phyloP scores from a whole-genome alignment of 805 yeast genomes.

The Candida anglica region DNA sequence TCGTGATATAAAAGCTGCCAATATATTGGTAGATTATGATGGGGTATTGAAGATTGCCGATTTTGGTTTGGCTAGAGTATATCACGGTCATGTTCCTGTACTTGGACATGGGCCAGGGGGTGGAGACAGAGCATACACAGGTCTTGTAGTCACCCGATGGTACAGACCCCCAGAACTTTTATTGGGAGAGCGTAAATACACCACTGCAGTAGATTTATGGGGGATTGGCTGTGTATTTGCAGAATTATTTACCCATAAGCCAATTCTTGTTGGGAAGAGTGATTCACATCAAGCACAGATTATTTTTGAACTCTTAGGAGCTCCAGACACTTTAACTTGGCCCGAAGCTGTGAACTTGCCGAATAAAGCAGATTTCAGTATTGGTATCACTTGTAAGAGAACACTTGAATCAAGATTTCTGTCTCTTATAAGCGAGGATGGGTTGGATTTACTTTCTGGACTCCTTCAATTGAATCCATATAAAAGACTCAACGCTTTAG shows the following conservation, averaged over 20 bases:
- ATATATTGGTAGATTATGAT: conserved; percentile 69
- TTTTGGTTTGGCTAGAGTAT: conserved; percentile 86
- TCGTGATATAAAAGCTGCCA: conserved; percentile 96
- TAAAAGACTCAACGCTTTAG: conserved; percentile 71
- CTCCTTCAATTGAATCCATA: conserved; percentile 68
- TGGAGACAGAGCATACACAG: conserved; percentile 50
- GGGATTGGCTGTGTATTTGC: conserved; percentile 96
- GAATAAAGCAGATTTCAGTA: conserved; percentile 41
- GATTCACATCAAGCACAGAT: conserved; percentile 85
- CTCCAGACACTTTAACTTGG: conserved; percentile 62
- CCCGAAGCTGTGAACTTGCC: conserved; percentile 60
- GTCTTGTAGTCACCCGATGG: conserved; percentile 92
- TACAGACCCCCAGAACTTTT: conserved; percentile 94
- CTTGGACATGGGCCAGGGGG: conserved; percentile 54
- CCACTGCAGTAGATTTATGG: conserved; percentile 97
- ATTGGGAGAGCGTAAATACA: conserved; percentile 78
- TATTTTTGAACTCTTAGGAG: conserved; percentile 78
- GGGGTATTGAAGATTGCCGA: conserved; percentile 91
- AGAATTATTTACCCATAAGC: conserved; percentile 77
- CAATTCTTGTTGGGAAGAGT: conserved; percentile 79
- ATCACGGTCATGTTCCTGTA: conserved; percentile 59
- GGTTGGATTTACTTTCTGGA: conserved; percentile 54
- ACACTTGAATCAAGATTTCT: conserved; percentile 49
- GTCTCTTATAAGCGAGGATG: conserved; percentile 37
- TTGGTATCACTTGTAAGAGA: conserved; percentile 43